Percentiles rank a stretch among this genome's conserved stretches.
Evolutionary conservation across 129 eudicot species (phyloP).

Genomic region (Pulicaria dysenterica): DNA sequence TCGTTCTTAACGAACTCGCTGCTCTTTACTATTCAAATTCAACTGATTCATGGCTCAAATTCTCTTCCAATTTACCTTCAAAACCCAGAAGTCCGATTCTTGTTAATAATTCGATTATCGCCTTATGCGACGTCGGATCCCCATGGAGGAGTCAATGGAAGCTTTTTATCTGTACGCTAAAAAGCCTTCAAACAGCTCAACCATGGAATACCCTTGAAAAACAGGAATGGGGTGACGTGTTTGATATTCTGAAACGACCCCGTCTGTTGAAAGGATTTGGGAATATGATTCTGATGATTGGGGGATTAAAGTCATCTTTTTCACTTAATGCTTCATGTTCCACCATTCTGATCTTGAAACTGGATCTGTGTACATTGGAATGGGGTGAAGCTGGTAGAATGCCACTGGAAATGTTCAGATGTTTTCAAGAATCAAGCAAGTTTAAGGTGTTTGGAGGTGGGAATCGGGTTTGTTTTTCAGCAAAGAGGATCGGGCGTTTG

Average conservation of each 20-base stretch:
- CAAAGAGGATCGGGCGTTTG: constrained; percentile 68
- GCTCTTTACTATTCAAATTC: constrained; percentile 50
- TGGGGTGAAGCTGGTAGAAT: constrained; percentile 97
- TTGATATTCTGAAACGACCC: constrained; percentile 83
- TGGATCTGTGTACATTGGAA: constrained; percentile 79
- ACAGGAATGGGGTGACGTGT: constrained; percentile 86
- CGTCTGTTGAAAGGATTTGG: constrained; percentile 69
- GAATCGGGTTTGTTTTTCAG: constrained; percentile 80
- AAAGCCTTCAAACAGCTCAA: constrained; percentile 37
- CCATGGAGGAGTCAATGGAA: constrained; percentile 96
- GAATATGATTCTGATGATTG: constrained; percentile 66
- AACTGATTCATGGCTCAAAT: constrained; percentile 64
- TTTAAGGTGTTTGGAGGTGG: constrained; percentile 98
- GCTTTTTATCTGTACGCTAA: constrained; percentile 47
- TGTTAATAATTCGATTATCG: constrained; percentile 44
- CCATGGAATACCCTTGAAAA: constrained; percentile 69
- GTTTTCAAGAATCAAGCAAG: constrained; percentile 78
- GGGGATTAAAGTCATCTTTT: constrained; percentile 80
- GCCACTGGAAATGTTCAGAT: constrained; percentile 77
- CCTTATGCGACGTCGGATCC: constrained; percentile 86
- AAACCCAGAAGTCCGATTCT: constrained; percentile 84
- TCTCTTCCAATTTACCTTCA: constrained; percentile 77
- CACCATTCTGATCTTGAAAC: constrained; percentile 75
- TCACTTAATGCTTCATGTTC: constrained; percentile 74
- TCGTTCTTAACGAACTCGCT: constrained; percentile 82